Evolutionary conservation across 2,329 filamentous ascomycete species (phyloP).

Genomic region (Aspergillus chevalieri): DNA sequence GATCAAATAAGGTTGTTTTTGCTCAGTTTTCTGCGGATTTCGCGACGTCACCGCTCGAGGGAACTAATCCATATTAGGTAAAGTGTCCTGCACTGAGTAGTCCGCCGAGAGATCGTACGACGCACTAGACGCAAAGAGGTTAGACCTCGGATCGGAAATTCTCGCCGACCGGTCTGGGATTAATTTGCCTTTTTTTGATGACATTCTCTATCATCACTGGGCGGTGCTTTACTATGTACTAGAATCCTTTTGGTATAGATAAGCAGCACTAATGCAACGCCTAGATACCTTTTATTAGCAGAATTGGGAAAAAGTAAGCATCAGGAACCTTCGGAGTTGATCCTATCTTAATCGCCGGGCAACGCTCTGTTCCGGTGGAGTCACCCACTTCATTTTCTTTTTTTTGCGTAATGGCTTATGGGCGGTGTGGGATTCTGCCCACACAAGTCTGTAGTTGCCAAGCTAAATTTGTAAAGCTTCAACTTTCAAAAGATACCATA

Average conservation of each 20-base stretch:
- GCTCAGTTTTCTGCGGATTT: constrained; percentile 6
- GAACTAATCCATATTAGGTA: background rate
- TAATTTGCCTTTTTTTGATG: background rate
- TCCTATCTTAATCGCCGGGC: background rate
- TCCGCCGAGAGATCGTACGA: background rate
- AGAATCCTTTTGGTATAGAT: background rate
- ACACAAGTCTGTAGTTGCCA: background rate
- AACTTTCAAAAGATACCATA: background rate
- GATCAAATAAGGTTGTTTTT: background rate
- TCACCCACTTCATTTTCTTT: background rate
- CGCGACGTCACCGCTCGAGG: background rate
- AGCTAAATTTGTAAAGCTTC: constrained; percentile 1
- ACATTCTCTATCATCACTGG: background rate
- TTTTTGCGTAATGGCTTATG: background rate
- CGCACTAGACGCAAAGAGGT: background rate
- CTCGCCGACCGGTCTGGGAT: background rate
- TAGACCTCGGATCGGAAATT: background rate
- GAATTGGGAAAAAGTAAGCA: background rate
- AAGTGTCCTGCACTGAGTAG: background rate
- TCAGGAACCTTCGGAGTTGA: background rate
- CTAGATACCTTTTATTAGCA: background rate
- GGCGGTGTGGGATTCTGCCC: background rate
- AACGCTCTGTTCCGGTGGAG: background rate
- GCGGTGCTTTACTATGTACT: background rate
- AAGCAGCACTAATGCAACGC: background rate